Conservation (phyloP, 805 yeast genomes). For the Candida nemodendra region DNA sequence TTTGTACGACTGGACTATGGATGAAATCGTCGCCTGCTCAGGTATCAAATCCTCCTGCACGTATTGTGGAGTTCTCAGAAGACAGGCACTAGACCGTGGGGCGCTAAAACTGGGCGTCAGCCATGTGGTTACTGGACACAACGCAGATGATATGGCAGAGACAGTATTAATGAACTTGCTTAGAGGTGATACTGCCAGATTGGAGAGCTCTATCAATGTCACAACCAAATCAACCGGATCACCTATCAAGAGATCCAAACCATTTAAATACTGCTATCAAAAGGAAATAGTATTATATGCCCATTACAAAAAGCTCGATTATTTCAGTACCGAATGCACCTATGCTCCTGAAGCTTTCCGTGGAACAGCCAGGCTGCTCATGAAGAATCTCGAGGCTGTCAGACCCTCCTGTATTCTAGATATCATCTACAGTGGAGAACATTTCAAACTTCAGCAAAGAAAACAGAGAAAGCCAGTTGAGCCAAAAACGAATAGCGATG, state of each 20-base stretch:
- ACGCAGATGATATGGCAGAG: constrained; percentile 99
- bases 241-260: constrained; percentile 91
- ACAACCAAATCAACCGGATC: constrained; percentile 81
- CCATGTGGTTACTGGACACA: constrained; percentile 97
- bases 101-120: constrained; percentile 80
- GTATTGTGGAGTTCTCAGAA: constrained; percentile 93
- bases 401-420: constrained; percentile 94
- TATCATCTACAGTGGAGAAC: constrained; percentile 92
- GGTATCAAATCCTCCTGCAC: constrained; percentile 95
- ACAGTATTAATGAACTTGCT: constrained; percentile 92
- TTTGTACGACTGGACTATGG: constrained; percentile 97
- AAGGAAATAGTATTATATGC: constrained; percentile 97
- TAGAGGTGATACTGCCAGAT: constrained; percentile 93
- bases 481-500: constrained; percentile 42
- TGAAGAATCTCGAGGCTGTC: constrained; percentile 85
- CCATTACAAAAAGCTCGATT: constrained; percentile 91
- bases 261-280: constrained; percentile 93
- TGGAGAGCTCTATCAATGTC: constrained; percentile 84
- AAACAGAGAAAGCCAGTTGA: constrained; percentile 37
- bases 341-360: constrained; percentile 98
- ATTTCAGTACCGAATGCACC: constrained; percentile 95
- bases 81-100: constrained; percentile 97
- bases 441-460: constrained; percentile 62
- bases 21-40: constrained; percentile 90
- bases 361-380: constrained; percentile 91